Base-by-base conservation (phyloP, 352 stramenopile genomes). In the Globisporangium perplexum region DNA sequence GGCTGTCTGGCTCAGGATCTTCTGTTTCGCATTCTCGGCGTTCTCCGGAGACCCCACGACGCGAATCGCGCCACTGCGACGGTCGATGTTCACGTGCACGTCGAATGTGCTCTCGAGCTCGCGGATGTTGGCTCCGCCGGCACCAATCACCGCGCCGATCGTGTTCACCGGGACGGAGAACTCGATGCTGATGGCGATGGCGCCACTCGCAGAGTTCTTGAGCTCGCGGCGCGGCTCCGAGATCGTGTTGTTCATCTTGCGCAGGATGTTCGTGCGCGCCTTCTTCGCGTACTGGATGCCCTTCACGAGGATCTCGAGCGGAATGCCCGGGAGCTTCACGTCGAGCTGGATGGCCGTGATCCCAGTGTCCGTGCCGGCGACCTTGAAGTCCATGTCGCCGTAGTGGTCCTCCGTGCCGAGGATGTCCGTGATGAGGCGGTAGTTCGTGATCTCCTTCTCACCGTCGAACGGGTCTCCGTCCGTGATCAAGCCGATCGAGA, bases 341-440 rank as follows among this genome's bases (percentile, higher is more conserved):
- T 99, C 96, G 28, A 99, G 70, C 68, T 99, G 96, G 50, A 98
- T 83, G 23, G 96, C 95, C 24, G 96, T 99, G 48, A 99, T 95
- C 43, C 93, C 92, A 14, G 57, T 61, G 18, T 71, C 68, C 12
- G 90, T 97, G 23, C 93, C 93, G 11, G 91, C 93, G 47, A 98
- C 71, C 79, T 99, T 99, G 68, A 99, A 99, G 66, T 99, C 96
- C 95, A 99, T 99, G 72, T 98, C 90, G 46, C 96, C 96, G 57
- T 98, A 95, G 60, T 98, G 90, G 75, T 99, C 96, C 61, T 99
- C 96, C 7, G 94, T 93, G 35, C 96, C 96, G 41, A 98, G 72
- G 63, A 99, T 98, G 66, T 99, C 96, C 1, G 95, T 98, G 49
- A 99, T 60, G 52, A 99, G 86, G 5, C 96, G 72, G 49, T 96